These are phyloP conservation scores for Candida ficus DNA, from an alignment of 805 yeast species.

Conservation along the genomic window DNA sequence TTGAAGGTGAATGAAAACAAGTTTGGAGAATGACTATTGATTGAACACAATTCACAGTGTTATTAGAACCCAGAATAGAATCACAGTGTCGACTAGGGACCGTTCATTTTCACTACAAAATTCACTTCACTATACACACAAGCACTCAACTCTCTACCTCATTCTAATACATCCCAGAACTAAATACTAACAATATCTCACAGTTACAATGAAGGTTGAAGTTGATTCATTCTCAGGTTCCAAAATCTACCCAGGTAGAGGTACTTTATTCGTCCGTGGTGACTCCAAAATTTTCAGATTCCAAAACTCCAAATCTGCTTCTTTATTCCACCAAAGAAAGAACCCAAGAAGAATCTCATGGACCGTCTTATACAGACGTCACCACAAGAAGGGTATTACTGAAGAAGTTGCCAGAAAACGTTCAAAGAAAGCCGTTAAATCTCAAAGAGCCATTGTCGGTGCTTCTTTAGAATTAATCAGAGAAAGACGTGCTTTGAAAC, in stretches of 20 bases:
- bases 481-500: slow-evolving; percentile 94
- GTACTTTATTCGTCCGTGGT: slow-evolving; percentile 98
- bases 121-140: too few relatives aligned
- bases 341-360: slow-evolving; percentile 99
- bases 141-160: too few relatives aligned
- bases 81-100: too few relatives aligned
- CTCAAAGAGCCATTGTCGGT: slow-evolving; percentile 99
- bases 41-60: too few relatives aligned
- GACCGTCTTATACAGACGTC: slow-evolving; percentile 99
- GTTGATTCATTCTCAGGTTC: slow-evolving; percentile 99
- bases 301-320: slow-evolving; percentile 95
- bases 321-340: slow-evolving; percentile 99
- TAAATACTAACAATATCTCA: slow-evolving; percentile 16
- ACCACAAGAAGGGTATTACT: slow-evolving; percentile 99
- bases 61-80: too few relatives aligned
- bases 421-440: slow-evolving; percentile 94
- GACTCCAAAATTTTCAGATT: slow-evolving; percentile 99
- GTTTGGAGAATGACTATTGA: too few relatives aligned
- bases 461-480: slow-evolving; percentile 97
- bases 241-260: slow-evolving; percentile 99
- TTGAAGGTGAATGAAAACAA: too few relatives aligned
- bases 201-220: slow-evolving; percentile 90
- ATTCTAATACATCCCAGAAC: background rate
- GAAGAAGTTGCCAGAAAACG: slow-evolving; percentile 98
- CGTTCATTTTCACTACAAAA: too few relatives aligned